Evolutionary conservation across 2,329 filamentous ascomycete species (phyloP).

Genomic region (Cercospora sesami): DNA sequence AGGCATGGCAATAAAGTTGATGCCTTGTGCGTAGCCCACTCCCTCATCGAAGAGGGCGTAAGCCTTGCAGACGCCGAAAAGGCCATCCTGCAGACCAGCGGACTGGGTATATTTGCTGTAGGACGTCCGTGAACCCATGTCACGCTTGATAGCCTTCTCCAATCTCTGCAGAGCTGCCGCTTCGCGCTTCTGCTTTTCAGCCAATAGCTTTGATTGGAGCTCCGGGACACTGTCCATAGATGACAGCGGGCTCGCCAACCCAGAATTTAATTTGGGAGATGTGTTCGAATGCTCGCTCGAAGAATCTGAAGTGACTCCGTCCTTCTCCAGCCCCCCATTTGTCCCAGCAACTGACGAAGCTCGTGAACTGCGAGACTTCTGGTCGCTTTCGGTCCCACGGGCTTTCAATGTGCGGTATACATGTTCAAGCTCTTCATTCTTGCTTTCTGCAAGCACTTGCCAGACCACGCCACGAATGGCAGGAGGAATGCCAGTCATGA

Average conservation of each 20-base stretch:
- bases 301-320: constrained; percentile 71
- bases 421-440: constrained; percentile 82
- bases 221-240: constrained; percentile 50
- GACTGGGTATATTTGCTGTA: constrained; percentile 95
- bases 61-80: constrained; percentile 95
- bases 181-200: constrained; percentile 76
- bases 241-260: constrained; percentile 39
- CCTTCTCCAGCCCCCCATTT: constrained; percentile 58
- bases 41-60: constrained; percentile 93
- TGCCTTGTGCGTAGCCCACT: constrained; percentile 95
- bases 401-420: constrained; percentile 81
- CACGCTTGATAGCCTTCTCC: constrained; percentile 87
- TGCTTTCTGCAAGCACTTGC: constrained; percentile 95
- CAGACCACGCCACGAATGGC: constrained; percentile 97
- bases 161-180: constrained; percentile 71
- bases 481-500: constrained; percentile 88
- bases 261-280: constrained; percentile 61
- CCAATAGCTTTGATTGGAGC: constrained; percentile 62
- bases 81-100: constrained; percentile 84
- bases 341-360: constrained; percentile 46
- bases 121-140: constrained; percentile 88
- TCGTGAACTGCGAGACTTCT: constrained; percentile 25
- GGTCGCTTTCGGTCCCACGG: constrained; percentile 77
- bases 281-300: constrained; percentile 81
- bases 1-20: constrained; percentile 98